phyloP scores from a whole-genome alignment of 2,329 filamentous ascomycete genomes.

The Fusarium musae region DNA sequence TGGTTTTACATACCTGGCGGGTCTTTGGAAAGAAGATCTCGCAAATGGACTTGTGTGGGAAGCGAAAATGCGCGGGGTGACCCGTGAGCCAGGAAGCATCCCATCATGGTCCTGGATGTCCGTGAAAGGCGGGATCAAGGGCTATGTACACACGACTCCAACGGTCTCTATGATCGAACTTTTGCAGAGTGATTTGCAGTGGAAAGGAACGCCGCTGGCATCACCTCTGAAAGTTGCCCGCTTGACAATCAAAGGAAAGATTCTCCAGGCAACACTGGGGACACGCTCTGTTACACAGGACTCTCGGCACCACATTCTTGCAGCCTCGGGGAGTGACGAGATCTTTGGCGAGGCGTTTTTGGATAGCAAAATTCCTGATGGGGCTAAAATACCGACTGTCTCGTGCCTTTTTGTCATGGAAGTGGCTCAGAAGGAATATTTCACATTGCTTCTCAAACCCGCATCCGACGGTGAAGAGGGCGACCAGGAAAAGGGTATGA shows the following conservation, averaged over 20 bases:
- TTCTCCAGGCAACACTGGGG: not conserved
- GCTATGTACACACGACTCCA: not conserved
- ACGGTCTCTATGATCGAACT: not conserved
- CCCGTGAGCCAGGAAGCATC: accelerated
- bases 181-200: not conserved
- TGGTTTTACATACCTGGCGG: not conserved
- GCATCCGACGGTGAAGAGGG: not conserved
- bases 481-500: accelerated
- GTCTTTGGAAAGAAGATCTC: slow-evolving; percentile 8
- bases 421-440: not conserved
- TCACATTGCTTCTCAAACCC: not conserved
- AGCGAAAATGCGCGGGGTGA: not conserved
- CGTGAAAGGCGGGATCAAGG: not conserved
- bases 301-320: not conserved
- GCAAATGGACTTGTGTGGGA: slow-evolving; percentile 1
- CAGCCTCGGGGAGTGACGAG: not conserved
- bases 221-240: not conserved
- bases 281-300: not conserved
- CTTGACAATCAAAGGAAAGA: not conserved
- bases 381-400: not conserved
- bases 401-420: not conserved
- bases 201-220: not conserved
- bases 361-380: not conserved
- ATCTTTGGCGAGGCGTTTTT: slow-evolving; percentile 2
- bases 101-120: slow-evolving; percentile 13